phyloP scores from a whole-genome alignment of 495 filamentous ascomycete species.

The Immersiella caudata region DNA sequence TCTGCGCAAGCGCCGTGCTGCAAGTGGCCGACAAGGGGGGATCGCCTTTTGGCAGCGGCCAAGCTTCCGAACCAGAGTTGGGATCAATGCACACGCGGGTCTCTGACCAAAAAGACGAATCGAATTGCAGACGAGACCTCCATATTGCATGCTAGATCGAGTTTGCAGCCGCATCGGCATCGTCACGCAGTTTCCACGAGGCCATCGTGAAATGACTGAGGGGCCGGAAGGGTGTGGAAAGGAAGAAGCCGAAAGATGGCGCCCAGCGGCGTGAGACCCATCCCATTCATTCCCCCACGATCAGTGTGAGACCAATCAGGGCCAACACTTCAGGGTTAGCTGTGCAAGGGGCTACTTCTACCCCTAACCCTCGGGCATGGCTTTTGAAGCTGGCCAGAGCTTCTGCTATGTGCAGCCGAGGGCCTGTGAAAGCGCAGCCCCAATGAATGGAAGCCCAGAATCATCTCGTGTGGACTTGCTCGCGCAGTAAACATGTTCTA shows the following conservation, averaged over 20 bases:
- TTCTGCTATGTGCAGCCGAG: background rate
- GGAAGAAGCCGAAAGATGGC: background rate
- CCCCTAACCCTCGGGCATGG: too few species aligned
- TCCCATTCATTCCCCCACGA: too few species aligned
- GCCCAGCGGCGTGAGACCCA: too few species aligned
- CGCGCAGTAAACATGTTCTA: background rate
- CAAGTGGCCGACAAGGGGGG: slow-evolving; percentile 35
- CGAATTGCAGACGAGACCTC: background rate
- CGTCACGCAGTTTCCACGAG: background rate
- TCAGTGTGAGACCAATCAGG: background rate
- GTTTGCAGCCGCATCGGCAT: background rate
- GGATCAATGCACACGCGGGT: background rate
- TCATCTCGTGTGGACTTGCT: background rate
- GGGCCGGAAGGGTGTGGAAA: slow-evolving; percentile 4
- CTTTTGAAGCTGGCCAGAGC: background rate
- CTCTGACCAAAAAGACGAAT: background rate
- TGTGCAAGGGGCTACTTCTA: too few species aligned
- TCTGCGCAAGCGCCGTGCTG: slow-evolving; percentile 29
- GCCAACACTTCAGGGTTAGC: background rate
- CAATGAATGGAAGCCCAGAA: background rate
- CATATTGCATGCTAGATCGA: background rate
- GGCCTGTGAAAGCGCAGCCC: background rate
- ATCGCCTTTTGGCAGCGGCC: slow-evolving; percentile 31
- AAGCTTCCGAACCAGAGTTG: slow-evolving; percentile 28
- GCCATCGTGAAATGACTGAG: slow-evolving; percentile 18